phyloP scores from a whole-genome alignment of 768 basidiomycete genomes.

The Symmetrospora coprosmae region DNA sequence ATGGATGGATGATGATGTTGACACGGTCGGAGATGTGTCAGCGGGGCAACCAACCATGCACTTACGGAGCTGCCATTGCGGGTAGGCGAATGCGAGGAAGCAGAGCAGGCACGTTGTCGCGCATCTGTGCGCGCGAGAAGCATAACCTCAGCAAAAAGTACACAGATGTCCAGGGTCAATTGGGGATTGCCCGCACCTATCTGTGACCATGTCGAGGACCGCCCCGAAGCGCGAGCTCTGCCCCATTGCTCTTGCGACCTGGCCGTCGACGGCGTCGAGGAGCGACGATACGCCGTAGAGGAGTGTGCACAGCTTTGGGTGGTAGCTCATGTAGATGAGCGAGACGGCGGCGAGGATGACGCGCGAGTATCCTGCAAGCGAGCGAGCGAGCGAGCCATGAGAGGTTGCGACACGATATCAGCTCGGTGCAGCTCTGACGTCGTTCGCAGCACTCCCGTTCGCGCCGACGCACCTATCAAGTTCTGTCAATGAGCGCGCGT shows the following conservation, averaged over 20 bases:
- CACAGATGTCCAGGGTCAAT: background rate
- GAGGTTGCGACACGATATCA: background rate
- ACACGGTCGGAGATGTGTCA: no score
- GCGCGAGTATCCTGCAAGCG: conserved; percentile 63
- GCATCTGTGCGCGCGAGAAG: conserved; percentile 48
- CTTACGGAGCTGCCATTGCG: conserved; percentile 51
- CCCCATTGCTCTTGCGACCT: conserved; percentile 69
- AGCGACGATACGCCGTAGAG: conserved; percentile 80
- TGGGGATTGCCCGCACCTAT: conserved; percentile 52
- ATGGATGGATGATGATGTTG: no score
- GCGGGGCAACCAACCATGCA: background rate
- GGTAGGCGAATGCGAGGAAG: conserved; percentile 82
- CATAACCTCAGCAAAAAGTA: background rate
- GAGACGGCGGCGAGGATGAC: conserved; percentile 78
- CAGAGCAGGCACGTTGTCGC: conserved; percentile 89
- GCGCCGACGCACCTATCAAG: conserved; percentile 59
- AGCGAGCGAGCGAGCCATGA: no score
- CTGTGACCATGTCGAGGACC: conserved; percentile 98
- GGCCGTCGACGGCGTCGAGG: conserved; percentile 87
- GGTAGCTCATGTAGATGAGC: conserved; percentile 83
- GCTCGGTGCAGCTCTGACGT: no score
- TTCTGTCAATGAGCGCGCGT: no score
- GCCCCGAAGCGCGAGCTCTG: conserved; percentile 96
- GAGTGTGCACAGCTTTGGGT: conserved; percentile 80
- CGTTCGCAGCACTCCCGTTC: background rate